These are phyloP conservation scores for Polygonum aviculare DNA, from an alignment of 148 eudicot genomes.

Conservation along the genomic window DNA sequence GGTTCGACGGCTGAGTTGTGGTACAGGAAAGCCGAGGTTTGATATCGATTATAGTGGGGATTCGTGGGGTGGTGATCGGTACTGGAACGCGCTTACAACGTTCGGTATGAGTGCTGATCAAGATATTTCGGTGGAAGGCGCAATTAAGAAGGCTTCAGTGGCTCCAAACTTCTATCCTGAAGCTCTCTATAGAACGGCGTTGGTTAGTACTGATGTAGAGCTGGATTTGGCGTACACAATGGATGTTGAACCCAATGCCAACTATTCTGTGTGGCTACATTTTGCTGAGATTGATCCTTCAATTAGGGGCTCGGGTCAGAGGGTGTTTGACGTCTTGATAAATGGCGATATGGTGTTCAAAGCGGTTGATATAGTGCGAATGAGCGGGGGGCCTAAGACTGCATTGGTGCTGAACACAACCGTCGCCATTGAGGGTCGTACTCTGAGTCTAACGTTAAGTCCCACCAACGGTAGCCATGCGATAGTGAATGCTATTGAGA, in stretches of 20 bases:
- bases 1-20: conserved; percentile 56
- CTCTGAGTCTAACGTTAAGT: conserved; percentile 53
- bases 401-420: conserved; percentile 85
- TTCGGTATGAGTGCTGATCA: conserved; percentile 54
- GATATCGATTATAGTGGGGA: conserved; percentile 71
- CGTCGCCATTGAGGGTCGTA: conserved; percentile 67
- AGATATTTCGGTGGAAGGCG: conserved; percentile 32
- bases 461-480: conserved; percentile 61
- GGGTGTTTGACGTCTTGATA: conserved; percentile 75
- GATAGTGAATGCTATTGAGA: conserved; percentile 69
- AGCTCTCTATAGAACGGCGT: conserved; percentile 69
- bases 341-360: conserved; percentile 62
- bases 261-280: conserved; percentile 93
- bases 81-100: conserved; percentile 58
- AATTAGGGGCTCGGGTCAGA: conserved; percentile 52
- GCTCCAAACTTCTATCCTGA: conserved; percentile 85
- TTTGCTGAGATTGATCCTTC: conserved; percentile 93
- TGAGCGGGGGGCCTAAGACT: conserved; percentile 61
- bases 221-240: conserved; percentile 55
- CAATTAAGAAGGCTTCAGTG: conserved; percentile 43
- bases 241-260: conserved; percentile 87
- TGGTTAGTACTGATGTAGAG: conserved; percentile 58
- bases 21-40: conserved; percentile 53
- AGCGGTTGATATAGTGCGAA: conserved; percentile 60
- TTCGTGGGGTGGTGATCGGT: conserved; percentile 94